Evolutionary conservation across 495 filamentous ascomycete species (phyloP), one percentile per base, ranked within the genome.

Genomic region (Aspergillus saccharolyticus): DNA sequence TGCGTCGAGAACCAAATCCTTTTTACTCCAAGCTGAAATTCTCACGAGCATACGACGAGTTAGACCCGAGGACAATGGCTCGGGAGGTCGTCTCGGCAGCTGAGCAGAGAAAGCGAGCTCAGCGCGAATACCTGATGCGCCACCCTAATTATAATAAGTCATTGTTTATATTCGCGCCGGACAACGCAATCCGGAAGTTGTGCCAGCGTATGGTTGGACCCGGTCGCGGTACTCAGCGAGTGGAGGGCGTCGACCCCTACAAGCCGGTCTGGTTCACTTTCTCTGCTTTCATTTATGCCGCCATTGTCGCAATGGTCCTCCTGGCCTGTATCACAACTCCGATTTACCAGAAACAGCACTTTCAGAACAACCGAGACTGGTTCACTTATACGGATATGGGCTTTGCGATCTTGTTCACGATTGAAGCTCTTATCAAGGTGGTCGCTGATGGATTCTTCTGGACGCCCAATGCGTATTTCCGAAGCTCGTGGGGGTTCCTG

Each of bases 381-480:
- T 99, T 97, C 63, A 85, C 90, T 9, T 96, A 88, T 75, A 87
- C 89, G 8, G 94, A 99, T 71, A 77, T 93, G 63, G 86, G 89
- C 20, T 99, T 99, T 69, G 93, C 93, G 19, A 74, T 85, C 9
- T 67, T 97, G 20, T 99, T 99, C 72, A 87, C 88, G 0, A 61
- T 93, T 18, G 94, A 99, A 69, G 91, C 93, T 0, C 60, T 82
- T 19, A 93, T 99, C 76, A 97, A 97, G 71, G 86, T 97, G 39
- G 83, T 99, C 58, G 94, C 94, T 0, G 94, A 99, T 75, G 94
- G 94, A 18, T 89, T 96, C 65, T 92, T 97, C 71, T 97, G 87
- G 84, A 96, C 94, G 0, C 94, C 94, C 0, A 97, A 99, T 74
- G 95, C 94, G 4, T 99, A 95, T 63, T 94, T 96, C 70, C 84